phyloP scores from a whole-genome alignment of 768 basidiomycete genomes.

The Hygrocybe coccinea region DNA sequence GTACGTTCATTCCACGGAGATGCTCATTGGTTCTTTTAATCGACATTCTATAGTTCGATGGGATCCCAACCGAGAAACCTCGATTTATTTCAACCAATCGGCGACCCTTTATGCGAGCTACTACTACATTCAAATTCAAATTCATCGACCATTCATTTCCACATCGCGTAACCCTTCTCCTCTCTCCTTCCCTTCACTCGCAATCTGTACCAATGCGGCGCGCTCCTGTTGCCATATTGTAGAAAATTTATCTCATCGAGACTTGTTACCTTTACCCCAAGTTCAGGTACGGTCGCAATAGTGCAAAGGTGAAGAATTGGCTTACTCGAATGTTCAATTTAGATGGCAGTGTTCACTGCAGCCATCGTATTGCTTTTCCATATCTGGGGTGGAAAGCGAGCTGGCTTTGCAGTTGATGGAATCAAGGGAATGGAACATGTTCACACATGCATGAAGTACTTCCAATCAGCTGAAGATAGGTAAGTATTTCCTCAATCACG shows the following conservation, averaged over 20 bases:
- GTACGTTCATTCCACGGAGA: conserved; percentile 30
- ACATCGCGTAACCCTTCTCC: conserved; percentile 44
- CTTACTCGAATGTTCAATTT: background rate
- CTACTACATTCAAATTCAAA: conserved; percentile 63
- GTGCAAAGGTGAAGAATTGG: too few species aligned
- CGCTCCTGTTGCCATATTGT: conserved; percentile 77
- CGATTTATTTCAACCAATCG: conserved; percentile 54
- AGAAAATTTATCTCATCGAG: conserved; percentile 48
- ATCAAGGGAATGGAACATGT: conserved; percentile 55
- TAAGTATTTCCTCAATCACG: conserved; percentile 15
- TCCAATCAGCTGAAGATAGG: conserved; percentile 40
- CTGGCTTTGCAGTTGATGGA: conserved; percentile 42
- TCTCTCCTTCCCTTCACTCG: conserved; percentile 59
- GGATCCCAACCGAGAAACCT: conserved; percentile 46
- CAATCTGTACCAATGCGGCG: conserved; percentile 76
- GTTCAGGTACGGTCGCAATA: conserved; percentile 33
- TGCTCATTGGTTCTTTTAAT: background rate
- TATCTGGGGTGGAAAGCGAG: conserved; percentile 57
- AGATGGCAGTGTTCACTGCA: conserved; percentile 37
- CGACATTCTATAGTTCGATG: conserved; percentile 38
- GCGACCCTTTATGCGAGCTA: conserved; percentile 46
- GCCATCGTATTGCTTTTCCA: conserved; percentile 60
- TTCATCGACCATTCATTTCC: conserved; percentile 77
- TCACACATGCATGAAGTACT: conserved; percentile 50
- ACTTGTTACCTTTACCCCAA: conserved; percentile 25